phyloP scores from a whole-genome alignment of 495 filamentous ascomycete species.

The Xylaria curta region DNA sequence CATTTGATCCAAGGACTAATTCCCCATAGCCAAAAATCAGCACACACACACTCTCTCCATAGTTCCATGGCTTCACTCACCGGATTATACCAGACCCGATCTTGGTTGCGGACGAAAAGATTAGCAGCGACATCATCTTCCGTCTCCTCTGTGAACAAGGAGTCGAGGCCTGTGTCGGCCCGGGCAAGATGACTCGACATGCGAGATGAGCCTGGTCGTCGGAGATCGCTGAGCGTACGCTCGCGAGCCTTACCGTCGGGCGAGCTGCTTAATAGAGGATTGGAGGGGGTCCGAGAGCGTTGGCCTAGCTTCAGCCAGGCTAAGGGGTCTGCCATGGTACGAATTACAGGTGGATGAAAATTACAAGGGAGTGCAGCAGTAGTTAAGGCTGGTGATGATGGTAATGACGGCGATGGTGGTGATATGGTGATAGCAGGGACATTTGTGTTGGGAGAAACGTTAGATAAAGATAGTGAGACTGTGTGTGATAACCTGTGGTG shows the following conservation, averaged over 20 bases:
- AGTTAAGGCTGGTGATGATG: background rate
- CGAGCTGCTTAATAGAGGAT: slow-evolving; percentile 18
- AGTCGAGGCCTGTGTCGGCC: background rate
- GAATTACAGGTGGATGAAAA: background rate
- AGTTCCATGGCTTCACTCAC: slow-evolving; percentile 5
- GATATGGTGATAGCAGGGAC: background rate
- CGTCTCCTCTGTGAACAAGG: background rate
- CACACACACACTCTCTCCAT: background rate
- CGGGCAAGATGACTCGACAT: slow-evolving; percentile 13
- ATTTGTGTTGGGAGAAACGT: background rate
- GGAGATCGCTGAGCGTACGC: background rate
- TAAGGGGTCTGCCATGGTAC: slow-evolving; percentile 39
- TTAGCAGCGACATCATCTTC: slow-evolving; percentile 12
- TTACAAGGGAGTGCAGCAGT: background rate
- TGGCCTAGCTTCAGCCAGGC: slow-evolving; percentile 39
- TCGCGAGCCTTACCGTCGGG: slow-evolving; percentile 10
- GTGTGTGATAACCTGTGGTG: background rate
- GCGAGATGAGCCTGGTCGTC: slow-evolving; percentile 18
- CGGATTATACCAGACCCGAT: slow-evolving; percentile 49
- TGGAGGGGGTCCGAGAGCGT: slow-evolving; percentile 33
- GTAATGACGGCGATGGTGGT: background rate
- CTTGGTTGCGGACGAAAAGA: slow-evolving; percentile 32
- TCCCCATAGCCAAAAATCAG: background rate
- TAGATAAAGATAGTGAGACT: background rate
- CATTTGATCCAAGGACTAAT: slow-evolving; percentile 48